Percentiles rank a stretch among this genome's conserved stretches.
phyloP scores from a whole-genome alignment of 1,139 yeast genomes.

The Pichia sp. region DNA sequence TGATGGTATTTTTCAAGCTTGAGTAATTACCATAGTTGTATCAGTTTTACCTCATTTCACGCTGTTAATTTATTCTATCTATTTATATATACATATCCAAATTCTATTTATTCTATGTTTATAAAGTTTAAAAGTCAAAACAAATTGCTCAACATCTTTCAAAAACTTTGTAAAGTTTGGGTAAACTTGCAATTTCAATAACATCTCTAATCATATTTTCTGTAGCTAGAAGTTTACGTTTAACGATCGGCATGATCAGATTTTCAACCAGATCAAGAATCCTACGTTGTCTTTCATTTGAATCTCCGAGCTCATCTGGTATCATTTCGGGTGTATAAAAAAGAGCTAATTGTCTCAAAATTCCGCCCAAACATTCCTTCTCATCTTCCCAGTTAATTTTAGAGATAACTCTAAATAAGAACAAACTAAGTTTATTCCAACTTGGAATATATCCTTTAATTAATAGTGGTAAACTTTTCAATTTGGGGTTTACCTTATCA shows the following conservation, averaged over 20 bases:
- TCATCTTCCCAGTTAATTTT: slow-evolving; percentile 62
- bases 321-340: slow-evolving; percentile 64
- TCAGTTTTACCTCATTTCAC: not conserved
- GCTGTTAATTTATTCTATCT: too few relatives aligned
- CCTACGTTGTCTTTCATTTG: slow-evolving; percentile 18
- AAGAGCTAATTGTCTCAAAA: slow-evolving; percentile 62
- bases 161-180: slow-evolving; percentile 84
- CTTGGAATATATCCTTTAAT: slow-evolving; percentile 58
- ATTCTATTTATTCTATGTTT: not conserved
- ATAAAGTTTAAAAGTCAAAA: not conserved
- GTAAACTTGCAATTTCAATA: slow-evolving; percentile 83
- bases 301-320: slow-evolving; percentile 26
- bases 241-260: slow-evolving; percentile 58
- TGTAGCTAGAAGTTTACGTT: slow-evolving; percentile 62
- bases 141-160: slow-evolving; percentile 65
- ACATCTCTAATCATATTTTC: slow-evolving; percentile 44
- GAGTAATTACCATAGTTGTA: not conserved
- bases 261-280: slow-evolving; percentile 43
- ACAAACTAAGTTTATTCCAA: slow-evolving; percentile 55
- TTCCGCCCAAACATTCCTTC: slow-evolving; percentile 53
- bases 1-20: slow-evolving; percentile 15
- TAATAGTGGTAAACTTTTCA: slow-evolving; percentile 60
- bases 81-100: not conserved
- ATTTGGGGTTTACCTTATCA: slow-evolving; percentile 27
- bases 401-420: slow-evolving; percentile 55